Evolutionary conservation across 2,329 filamentous ascomycete species (phyloP), one percentile per base, ranked within the genome.

Genomic region (Emmonsiellopsis sp.): DNA sequence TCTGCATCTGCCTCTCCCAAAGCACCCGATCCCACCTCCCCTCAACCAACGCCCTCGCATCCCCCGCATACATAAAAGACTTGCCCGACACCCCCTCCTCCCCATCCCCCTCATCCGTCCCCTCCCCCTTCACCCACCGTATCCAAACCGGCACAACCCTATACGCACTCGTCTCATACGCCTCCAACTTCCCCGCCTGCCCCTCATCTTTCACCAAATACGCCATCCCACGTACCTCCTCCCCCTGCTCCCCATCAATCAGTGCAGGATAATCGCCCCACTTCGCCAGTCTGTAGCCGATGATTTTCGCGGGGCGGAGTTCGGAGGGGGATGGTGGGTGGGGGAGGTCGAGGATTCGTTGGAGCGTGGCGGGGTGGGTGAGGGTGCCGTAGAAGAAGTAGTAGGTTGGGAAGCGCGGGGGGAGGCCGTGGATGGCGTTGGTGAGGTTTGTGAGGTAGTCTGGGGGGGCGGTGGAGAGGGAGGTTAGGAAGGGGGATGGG

Each of bases 321-420:
- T 35, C 15, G 2, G 52, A 47, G 2, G 34, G 7, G n/a, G 32
- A 37, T n/a, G n/a, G n/a, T n/a, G n/a, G n/a, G n/a, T n/a, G n/a
- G 35, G 7, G 2, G 2, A 54, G 38, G 32, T 50, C 38, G 20
- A 58, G 42, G 16, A 57, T 54, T 7, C 41, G 38, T 20, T 35
- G 15, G 15, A 58, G 37, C 40, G 48, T 55, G 32, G 35, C 32
- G 13, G 52, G 42, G n/a, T 51, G 41, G 15, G 46, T 50, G 7
- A 57, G 26, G 7, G 55, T 56, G 45, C 56, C 56, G 51, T 58
- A 56, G 54, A 52, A 58, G 47, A 57, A 58, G 44, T 55, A 58
- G 32, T 31, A 16, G 20, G 15, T 43, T 31, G 51, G n/a, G 44
- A 41, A 20, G 30, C 34, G 30, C 5, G 30, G 5, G n/a, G 16